These are phyloP conservation scores for Antitrichia curtipendula DNA, from an alignment of 225 moss, liverwort and hornwort genomes.

Conservation along the genomic window DNA sequence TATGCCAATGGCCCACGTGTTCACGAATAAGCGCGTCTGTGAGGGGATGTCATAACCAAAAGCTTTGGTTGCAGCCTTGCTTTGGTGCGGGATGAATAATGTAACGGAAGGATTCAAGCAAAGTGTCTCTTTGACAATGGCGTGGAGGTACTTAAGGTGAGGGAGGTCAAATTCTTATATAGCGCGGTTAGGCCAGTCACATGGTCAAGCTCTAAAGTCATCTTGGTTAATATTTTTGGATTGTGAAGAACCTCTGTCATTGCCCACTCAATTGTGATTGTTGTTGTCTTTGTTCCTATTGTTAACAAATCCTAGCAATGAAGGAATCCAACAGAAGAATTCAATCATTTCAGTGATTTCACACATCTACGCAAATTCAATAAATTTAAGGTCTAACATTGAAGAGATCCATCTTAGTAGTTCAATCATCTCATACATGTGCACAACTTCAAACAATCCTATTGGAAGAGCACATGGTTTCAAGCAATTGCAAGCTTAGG, in stretches of 20 bases:
- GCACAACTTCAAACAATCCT: neutral
- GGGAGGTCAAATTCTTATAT: neutral
- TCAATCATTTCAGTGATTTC: neutral
- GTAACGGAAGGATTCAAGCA: neutral
- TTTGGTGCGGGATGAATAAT: fast-evolving
- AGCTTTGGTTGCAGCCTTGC: neutral
- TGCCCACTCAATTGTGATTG: fast-evolving
- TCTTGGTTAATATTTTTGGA: neutral
- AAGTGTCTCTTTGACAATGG: neutral
- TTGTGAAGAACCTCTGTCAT: neutral
- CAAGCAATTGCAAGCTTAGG: fast-evolving
- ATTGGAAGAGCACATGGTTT: neutral
- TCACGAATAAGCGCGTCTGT: neutral
- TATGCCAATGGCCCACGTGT: neutral
- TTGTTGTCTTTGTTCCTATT: neutral
- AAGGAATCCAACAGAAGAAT: fast-evolving
- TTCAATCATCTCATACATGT: neutral
- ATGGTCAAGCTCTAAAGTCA: fast-evolving
- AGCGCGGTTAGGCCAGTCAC: neutral
- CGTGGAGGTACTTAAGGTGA: neutral
- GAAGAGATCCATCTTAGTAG: neutral
- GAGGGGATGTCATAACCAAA: neutral
- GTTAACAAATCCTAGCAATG: neutral
- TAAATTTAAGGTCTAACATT: neutral
- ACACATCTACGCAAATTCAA: fast-evolving